Evolutionary conservation across 2,329 filamentous ascomycete genomes (phyloP), one percentile per base, ranked within the genome.

Genomic region (Lasiodiplodia sp.): DNA sequence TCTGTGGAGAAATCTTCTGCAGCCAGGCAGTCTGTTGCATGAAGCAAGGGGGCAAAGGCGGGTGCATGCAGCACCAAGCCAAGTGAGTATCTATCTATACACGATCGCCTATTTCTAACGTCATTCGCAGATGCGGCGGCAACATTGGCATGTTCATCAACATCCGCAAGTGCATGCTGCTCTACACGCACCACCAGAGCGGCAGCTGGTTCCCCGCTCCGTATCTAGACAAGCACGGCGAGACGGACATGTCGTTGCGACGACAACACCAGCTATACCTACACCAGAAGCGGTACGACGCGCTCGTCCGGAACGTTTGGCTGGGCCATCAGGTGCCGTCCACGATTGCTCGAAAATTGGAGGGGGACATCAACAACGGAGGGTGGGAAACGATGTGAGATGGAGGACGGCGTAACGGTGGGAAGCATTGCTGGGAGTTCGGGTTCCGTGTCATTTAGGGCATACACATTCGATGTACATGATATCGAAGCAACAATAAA

Each of bases 1-100:
- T 97, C 82, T 99, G 96, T 77, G 95, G 96, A 40, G 94, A 94
- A n/a, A 93, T 99, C 51, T 95, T 97, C 80, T 99, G 96, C 81
- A 93, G 92, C 11, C 96, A 99, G 83, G 93, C 92, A 56, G 91
- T 94, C 57, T 99, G 96, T 82, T 99, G 96, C 78, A 88, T 92
- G 76, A 90, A 89, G 73, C 85, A 88, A 69, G 87, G 87, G 68
- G 81, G 80, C 55, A 79, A 83, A 49, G 72, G 79, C 74, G 51
- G 96, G 38, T 95, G 92, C 72, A 94, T 95, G 79, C 93, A 96
- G 82, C 96, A 99, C 81, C 90, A 97, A 84, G 83, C 87, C 71
- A 94, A 90, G 92, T 96, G 85, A 81, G 90, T 87, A 28, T 10
- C 18, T 23, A 11, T 7, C 6, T 11, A 31, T 5, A 10, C 3